These are phyloP conservation scores for Dictyophora rubrovolvata DNA, from an alignment of 768 basidiomycete species.

Conservation along the genomic window DNA sequence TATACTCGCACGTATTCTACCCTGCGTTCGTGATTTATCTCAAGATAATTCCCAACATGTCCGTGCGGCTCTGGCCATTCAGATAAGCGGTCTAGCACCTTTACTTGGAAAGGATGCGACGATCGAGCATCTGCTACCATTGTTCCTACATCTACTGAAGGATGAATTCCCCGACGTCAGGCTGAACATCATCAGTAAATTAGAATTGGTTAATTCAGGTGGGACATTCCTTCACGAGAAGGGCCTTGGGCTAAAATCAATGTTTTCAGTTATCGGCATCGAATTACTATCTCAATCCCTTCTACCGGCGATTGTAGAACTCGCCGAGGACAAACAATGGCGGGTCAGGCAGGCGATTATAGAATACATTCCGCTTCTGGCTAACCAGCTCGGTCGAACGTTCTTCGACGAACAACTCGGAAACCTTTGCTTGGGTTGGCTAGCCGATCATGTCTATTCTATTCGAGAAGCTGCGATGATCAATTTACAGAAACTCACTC, in stretches of 20 bases:
- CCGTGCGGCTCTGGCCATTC: conserved; percentile 88
- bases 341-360: conserved; percentile 99
- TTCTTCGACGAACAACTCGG: conserved; percentile 98
- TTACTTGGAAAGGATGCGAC: conserved; percentile 88
- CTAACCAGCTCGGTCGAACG: conserved; percentile 90
- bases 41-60: conserved; percentile 96
- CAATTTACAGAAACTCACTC: conserved; percentile 93
- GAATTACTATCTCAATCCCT: conserved; percentile 90
- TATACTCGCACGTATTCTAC: conserved; percentile 85
- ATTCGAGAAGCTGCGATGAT: conserved; percentile 97
- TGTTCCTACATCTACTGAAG: conserved; percentile 93
- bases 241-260: conserved; percentile 11
- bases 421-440: conserved; percentile 97
- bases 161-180: conserved; percentile 98
- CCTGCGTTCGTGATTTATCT: conserved; percentile 89
- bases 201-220: conserved; percentile 93
- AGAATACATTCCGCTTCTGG: conserved; percentile 97
- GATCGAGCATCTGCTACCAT: conserved; percentile 89
- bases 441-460: conserved; percentile 96
- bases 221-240: conserved; percentile 19
- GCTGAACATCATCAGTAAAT: conserved; percentile 95
- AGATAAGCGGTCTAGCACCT: conserved; percentile 94
- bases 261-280: conserved; percentile 85
- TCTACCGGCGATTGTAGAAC: conserved; percentile 92
- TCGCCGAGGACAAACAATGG: conserved; percentile 99